A percentile compares a stretch with the other conserved stretches of the same genome.
These are phyloP conservation scores for Coemansia sp. DNA, from an alignment of 192 early-diverging fungal genomes.

Conservation along the genomic window DNA sequence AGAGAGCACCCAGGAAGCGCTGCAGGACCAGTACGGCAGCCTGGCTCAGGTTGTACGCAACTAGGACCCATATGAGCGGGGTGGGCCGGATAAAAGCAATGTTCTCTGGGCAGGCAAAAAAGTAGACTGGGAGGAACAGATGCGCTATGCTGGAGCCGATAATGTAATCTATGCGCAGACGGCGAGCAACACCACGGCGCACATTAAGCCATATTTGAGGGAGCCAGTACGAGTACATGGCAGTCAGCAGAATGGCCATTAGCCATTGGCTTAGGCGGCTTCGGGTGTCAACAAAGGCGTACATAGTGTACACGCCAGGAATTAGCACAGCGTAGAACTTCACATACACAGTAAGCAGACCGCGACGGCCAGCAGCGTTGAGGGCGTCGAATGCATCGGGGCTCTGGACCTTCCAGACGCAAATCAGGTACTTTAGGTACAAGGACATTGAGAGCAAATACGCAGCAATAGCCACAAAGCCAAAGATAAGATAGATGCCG, in stretches of 20 bases:
- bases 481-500: conserved; percentile 58
- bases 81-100: conserved; percentile 33
- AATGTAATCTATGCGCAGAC: conserved; percentile 58
- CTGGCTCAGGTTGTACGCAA: conserved; percentile 60
- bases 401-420: conserved; percentile 66
- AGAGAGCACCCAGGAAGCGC: conserved; percentile 65
- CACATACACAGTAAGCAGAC: conserved; percentile 21
- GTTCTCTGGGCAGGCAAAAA: conserved; percentile 52
- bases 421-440: conserved; percentile 67
- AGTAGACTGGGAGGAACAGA: conserved; percentile 61
- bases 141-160: conserved; percentile 58
- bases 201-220: conserved; percentile 78
- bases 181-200: conserved; percentile 59
- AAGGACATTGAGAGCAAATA: conserved; percentile 68
- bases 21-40: conserved; percentile 60
- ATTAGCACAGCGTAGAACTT: conserved; percentile 54
- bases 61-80: conserved; percentile 55
- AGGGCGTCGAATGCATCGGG: conserved; percentile 54
- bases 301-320: conserved; percentile 61
- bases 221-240: conserved; percentile 71
- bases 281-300: conserved; percentile 56
- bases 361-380: conserved; percentile 28
- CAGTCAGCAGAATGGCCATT: conserved; percentile 45
- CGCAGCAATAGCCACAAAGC: conserved; percentile 59
- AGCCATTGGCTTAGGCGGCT: conserved; percentile 50